These are phyloP conservation scores for Neospora caninum DNA, from an alignment of 169 alveolate genomes.

Conservation along the genomic window DNA sequence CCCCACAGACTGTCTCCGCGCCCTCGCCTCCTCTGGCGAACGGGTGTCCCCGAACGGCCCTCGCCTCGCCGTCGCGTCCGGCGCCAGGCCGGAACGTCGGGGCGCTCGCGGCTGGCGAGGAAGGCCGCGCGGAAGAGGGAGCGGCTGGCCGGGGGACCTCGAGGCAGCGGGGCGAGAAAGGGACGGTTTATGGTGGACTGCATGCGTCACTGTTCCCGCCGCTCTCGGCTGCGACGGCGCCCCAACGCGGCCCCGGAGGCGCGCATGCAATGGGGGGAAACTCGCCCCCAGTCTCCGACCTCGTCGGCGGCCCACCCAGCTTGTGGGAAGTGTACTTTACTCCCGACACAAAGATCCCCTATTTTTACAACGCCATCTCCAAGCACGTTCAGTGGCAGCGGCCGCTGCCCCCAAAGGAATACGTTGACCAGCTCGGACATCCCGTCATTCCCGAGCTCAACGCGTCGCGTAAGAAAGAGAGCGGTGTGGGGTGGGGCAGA, in stretches of 20 bases:
- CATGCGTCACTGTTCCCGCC: conserved; percentile 2
- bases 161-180: background rate
- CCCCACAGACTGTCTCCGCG: background rate
- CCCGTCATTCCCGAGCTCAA: background rate
- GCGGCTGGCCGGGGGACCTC: background rate
- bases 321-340: conserved; percentile 8
- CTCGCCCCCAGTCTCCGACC: background rate
- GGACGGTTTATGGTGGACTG: background rate
- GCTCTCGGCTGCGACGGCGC: conserved; percentile 10
- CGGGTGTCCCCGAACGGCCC: background rate
- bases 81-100: background rate
- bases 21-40: background rate
- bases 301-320: background rate
- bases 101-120: background rate
- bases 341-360: background rate
- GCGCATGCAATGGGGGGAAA: background rate
- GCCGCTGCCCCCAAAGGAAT: conserved; percentile 71
- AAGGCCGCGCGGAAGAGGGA: background rate
- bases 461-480: background rate
- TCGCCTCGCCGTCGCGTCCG: background rate
- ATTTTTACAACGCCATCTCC: conserved; percentile 64
- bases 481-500: no score
- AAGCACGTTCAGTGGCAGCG: conserved; percentile 89
- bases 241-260: background rate
- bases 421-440: background rate